phyloP scores from a whole-genome alignment of 2,329 filamentous ascomycete genomes.

The Aspergillus ochraceoroseus region DNA sequence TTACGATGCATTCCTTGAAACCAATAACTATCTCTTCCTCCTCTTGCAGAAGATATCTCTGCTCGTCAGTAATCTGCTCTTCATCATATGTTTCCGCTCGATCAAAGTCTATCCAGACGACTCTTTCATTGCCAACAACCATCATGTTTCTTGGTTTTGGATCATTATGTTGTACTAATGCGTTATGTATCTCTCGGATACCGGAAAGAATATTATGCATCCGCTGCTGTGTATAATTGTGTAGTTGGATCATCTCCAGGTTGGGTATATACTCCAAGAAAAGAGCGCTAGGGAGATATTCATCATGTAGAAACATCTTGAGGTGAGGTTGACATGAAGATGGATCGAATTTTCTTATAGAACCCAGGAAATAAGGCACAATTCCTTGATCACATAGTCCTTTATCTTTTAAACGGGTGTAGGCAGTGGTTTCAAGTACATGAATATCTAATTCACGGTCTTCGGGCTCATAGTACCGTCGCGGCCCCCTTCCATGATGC shows the following conservation, averaged over 20 bases:
- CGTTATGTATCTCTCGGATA: constrained; percentile 16
- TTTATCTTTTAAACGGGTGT: constrained; percentile 7
- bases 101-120: constrained; percentile 16
- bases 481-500: constrained; percentile 14
- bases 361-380: constrained; percentile 11
- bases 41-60: not conserved
- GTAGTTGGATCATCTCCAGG: constrained; percentile 9
- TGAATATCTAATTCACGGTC: constrained; percentile 10
- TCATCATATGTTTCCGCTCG: not conserved
- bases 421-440: constrained; percentile 10
- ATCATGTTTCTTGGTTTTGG: constrained; percentile 18
- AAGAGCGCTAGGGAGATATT: constrained; percentile 17
- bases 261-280: constrained; percentile 19
- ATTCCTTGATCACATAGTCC: constrained; percentile 12
- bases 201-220: constrained; percentile 11
- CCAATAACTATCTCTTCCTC: too few species aligned
- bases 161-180: constrained; percentile 14
- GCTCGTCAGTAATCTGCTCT: not conserved
- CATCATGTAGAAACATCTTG: constrained; percentile 13
- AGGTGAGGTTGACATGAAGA: constrained; percentile 11
- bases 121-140: constrained; percentile 16
- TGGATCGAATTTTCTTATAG: constrained; percentile 12
- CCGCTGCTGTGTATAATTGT: constrained; percentile 11
- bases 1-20: too few species aligned
- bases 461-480: constrained; percentile 6